Evolutionary conservation across 1,284 basidiomycete genomes (phyloP).

Genomic region (Termitomyces sp.): DNA sequence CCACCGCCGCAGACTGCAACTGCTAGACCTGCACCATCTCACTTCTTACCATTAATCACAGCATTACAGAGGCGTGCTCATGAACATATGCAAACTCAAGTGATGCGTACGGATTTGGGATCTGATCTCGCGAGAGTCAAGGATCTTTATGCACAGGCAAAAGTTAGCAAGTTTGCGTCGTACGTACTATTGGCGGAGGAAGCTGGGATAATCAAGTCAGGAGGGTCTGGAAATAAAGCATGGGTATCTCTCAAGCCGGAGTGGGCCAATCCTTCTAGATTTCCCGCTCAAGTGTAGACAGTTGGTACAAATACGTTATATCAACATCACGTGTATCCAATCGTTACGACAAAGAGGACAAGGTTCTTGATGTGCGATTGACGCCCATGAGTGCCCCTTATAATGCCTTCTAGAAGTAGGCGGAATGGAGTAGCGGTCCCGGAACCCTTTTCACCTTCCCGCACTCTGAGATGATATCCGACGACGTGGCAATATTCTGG

Average conservation of each 20-base stretch:
- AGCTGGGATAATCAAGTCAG: slow-evolving; percentile 14
- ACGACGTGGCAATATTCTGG: slow-evolving; percentile 28
- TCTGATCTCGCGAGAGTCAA: slow-evolving; percentile 13
- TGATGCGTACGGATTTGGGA: slow-evolving; percentile 15
- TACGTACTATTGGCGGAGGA: slow-evolving; percentile 15
- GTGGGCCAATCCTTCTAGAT: slow-evolving; percentile 9
- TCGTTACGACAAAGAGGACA: neutral
- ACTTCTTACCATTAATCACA: slow-evolving; percentile 14
- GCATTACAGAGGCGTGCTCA: slow-evolving; percentile 13
- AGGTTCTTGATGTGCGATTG: neutral
- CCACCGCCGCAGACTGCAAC: neutral
- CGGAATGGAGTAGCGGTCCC: neutral
- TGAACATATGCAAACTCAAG: neutral
- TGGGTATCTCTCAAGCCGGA: slow-evolving; percentile 18
- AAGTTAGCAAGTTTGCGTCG: slow-evolving; percentile 13
- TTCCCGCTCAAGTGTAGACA: neutral
- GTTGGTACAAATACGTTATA: neutral
- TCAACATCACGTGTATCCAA: neutral
- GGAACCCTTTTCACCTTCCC: neutral
- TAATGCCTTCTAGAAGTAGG: neutral
- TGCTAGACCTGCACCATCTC: slow-evolving; percentile 6
- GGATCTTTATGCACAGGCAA: slow-evolving; percentile 13
- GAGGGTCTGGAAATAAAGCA: slow-evolving; percentile 8
- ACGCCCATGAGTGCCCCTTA: neutral
- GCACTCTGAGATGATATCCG: slow-evolving; percentile 9